These are phyloP conservation scores for Trifolium fragiferum DNA, from an alignment of 306 rosid species.

Conservation along the genomic window DNA sequence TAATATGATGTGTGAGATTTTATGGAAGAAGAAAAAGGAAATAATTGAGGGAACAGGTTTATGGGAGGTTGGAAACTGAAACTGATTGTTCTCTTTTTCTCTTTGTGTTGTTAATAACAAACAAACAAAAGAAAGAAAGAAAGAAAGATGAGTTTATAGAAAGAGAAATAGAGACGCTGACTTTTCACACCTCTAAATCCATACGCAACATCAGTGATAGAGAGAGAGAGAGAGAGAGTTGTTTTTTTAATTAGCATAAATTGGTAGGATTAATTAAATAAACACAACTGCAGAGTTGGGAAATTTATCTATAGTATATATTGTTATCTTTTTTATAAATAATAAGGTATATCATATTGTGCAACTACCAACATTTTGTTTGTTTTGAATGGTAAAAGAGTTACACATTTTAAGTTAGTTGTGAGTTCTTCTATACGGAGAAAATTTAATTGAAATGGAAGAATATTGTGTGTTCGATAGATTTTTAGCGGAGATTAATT, in stretches of 20 bases:
- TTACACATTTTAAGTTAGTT: too few relatives aligned
- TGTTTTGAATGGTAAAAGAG: background rate
- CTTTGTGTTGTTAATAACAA: slow-evolving; percentile 43
- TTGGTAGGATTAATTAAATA: slow-evolving; percentile 12
- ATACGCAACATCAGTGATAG: slow-evolving; percentile 53
- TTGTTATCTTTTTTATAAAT: background rate
- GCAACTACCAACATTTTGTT: background rate
- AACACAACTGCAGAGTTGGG: background rate
- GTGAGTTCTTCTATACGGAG: too few relatives aligned
- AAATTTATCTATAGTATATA: background rate
- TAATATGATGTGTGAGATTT: slow-evolving; percentile 32
- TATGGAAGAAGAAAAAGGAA: slow-evolving; percentile 48
- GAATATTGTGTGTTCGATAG: too few relatives aligned
- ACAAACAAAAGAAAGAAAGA: slow-evolving; percentile 50
- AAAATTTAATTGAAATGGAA: too few relatives aligned
- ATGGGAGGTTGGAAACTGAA: slow-evolving; percentile 45
- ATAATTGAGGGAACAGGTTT: slow-evolving; percentile 48
- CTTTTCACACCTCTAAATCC: slow-evolving; percentile 72
- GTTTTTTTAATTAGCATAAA: slow-evolving; percentile 20
- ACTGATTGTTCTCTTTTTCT: slow-evolving; percentile 39
- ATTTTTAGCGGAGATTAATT: too few relatives aligned
- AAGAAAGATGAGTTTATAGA: slow-evolving; percentile 49
- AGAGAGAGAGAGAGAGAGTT: background rate
- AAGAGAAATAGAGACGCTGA: slow-evolving; percentile 71
- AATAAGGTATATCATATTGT: background rate